A percentile compares a stretch with the other conserved stretches of the same genome.
Evolutionary conservation across 1,139 yeast genomes (phyloP).

Genomic region (Protomyces arabidopsidicola): DNA sequence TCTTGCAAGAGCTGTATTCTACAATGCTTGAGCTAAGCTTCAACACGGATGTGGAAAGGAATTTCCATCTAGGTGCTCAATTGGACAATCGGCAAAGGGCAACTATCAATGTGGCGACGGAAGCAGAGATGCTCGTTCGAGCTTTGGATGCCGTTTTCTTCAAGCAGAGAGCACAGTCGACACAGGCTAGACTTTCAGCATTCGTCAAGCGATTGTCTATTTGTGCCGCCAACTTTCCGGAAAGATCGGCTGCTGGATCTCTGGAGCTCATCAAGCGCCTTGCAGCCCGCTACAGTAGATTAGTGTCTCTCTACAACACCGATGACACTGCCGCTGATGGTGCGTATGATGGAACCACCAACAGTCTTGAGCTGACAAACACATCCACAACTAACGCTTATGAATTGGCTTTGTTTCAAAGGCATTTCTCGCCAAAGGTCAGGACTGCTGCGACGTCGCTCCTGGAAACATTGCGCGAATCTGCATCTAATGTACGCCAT

Average conservation of each 20-base stretch:
- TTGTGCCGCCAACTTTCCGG: constrained; percentile 70
- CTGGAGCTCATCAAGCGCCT: constrained; percentile 74
- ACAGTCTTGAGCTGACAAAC: constrained; percentile 69
- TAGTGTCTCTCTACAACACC: constrained; percentile 73
- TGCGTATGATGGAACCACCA: constrained; percentile 59
- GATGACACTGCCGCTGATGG: constrained; percentile 86
- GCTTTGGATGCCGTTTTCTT: constrained; percentile 78
- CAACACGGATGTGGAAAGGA: constrained; percentile 74
- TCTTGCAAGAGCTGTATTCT: constrained; percentile 33
- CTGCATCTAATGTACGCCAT: background rate
- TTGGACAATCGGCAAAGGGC: constrained; percentile 41
- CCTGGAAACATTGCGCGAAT: constrained; percentile 3
- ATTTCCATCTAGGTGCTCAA: background rate
- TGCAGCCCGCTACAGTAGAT: constrained; percentile 57
- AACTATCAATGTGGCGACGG: constrained; percentile 75
- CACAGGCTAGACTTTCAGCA: constrained; percentile 62
- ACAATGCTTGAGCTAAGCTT: constrained; percentile 58
- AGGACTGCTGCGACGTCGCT: background rate
- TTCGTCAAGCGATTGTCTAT: constrained; percentile 75
- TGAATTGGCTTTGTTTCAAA: constrained; percentile 73
- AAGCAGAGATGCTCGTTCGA: constrained; percentile 72
- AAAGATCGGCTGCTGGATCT: constrained; percentile 73
- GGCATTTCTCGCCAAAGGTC: constrained; percentile 51
- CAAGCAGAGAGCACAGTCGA: constrained; percentile 50
- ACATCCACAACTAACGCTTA: constrained; percentile 85